Evolutionary conservation across 306 rosid species (phyloP).

Genomic region (Vigna reflexopilosa): DNA sequence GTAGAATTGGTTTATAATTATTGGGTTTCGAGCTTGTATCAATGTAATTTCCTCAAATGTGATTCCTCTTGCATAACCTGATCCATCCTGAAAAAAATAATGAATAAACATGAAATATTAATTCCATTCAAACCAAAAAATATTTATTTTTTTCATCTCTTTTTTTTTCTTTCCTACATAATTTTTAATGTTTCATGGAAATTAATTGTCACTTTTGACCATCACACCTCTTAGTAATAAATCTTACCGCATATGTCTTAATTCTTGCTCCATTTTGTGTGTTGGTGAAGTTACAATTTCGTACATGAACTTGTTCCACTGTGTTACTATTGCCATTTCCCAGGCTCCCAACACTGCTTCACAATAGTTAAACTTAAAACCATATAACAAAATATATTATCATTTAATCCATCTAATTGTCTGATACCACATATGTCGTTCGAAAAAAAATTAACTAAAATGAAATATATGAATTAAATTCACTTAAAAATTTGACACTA

Average conservation of each 20-base stretch:
- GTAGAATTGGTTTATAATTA: constrained; percentile 45
- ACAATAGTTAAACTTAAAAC: too few species aligned
- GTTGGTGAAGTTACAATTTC: constrained; percentile 26
- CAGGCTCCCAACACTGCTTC: constrained; percentile 56
- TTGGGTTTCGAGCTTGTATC: not conserved
- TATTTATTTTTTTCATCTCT: not conserved
- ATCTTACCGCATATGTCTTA: constrained; percentile 48
- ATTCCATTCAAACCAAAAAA: not conserved
- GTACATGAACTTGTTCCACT: constrained; percentile 47
- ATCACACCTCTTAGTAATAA: too few species aligned
- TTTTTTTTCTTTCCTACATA: not conserved
- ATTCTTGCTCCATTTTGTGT: constrained; percentile 58
- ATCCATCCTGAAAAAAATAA: constrained; percentile 39
- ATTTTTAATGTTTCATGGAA: not conserved
- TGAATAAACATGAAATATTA: not conserved
- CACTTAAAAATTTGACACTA: too few species aligned
- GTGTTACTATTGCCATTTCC: constrained; percentile 23
- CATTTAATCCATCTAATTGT: too few species aligned
- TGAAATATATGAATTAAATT: too few species aligned
- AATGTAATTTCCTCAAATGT: constrained; percentile 41
- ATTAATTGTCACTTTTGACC: too few species aligned
- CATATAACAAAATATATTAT: too few species aligned
- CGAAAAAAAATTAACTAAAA: too few species aligned
- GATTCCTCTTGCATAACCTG: constrained; percentile 51
- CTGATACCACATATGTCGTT: too few species aligned